phyloP scores from a whole-genome alignment of 768 basidiomycete genomes.

The Clathrus columnatus region DNA sequence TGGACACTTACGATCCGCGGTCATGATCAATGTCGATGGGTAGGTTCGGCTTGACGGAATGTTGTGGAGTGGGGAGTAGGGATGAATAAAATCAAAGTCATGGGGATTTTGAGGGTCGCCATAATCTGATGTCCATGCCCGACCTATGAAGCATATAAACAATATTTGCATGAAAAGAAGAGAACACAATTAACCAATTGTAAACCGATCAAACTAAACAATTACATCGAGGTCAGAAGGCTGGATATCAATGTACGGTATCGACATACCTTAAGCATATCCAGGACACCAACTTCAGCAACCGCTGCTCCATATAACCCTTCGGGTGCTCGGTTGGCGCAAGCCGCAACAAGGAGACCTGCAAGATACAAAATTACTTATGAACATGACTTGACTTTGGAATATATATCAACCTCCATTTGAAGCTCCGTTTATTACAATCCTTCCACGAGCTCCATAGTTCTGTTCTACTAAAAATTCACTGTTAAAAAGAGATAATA shows the following conservation, averaged over 20 bases:
- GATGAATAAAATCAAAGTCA: conserved; percentile 80
- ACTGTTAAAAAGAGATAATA: conserved; percentile 27
- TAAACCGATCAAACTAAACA: conserved; percentile 60
- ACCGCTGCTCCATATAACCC: conserved; percentile 70
- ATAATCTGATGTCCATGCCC: conserved; percentile 73
- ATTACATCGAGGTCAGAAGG: neutral
- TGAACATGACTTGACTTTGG: conserved; percentile 2
- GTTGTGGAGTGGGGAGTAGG: conserved; percentile 75
- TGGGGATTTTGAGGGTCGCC: conserved; percentile 65
- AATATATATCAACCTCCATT: conserved; percentile 53
- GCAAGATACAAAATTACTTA: neutral
- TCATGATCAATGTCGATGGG: conserved; percentile 67
- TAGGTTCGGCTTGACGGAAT: conserved; percentile 50
- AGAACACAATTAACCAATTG: conserved; percentile 45
- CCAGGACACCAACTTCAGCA: conserved; percentile 75
- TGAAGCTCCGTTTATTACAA: conserved; percentile 71
- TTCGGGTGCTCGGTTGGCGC: conserved; percentile 68
- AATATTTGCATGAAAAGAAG: conserved; percentile 1
- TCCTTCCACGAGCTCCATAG: conserved; percentile 57
- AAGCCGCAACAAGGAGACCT: conserved; percentile 82
- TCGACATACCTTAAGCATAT: conserved; percentile 57
- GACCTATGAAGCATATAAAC: conserved; percentile 31
- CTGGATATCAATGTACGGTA: neutral
- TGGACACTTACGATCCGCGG: conserved; percentile 78
- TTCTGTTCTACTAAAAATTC: conserved; percentile 67